phyloP scores from a whole-genome alignment of 2,329 filamentous ascomycete genomes.

The Diaporthe citri region DNA sequence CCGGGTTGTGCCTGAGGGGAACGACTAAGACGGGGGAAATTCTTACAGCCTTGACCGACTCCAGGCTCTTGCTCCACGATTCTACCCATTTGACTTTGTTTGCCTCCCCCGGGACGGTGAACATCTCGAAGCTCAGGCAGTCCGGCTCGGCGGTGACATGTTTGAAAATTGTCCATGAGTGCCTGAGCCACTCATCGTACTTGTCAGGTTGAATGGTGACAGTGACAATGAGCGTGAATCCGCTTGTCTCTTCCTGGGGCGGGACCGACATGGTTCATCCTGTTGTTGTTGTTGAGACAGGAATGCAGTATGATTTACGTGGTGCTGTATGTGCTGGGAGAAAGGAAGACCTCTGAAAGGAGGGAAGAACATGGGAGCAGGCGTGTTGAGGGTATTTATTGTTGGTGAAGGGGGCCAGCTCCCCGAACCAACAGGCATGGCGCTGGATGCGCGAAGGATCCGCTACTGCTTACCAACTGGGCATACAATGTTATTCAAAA shows the following conservation, averaged over 20 bases:
- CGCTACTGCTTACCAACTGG: not conserved
- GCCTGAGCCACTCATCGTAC: not conserved
- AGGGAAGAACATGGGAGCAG: not conserved
- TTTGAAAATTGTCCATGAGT: not conserved
- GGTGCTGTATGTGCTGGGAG: too few relatives aligned
- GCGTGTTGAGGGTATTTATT: not conserved
- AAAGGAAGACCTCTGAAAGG: not conserved
- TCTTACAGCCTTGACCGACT: not conserved
- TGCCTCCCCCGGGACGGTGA: not conserved
- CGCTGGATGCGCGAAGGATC: not conserved
- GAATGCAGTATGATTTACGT: accelerated
- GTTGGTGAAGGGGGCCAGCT: not conserved
- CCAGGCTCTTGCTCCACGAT: not conserved
- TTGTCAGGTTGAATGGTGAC: not conserved
- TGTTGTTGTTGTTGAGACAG: not conserved
- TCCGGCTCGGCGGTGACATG: not conserved
- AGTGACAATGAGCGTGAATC: not conserved
- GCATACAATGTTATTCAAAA: not conserved
- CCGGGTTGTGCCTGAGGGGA: too few relatives aligned
- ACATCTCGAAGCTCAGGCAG: not conserved
- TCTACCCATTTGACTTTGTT: not conserved
- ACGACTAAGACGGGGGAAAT: not conserved
- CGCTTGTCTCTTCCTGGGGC: not conserved
- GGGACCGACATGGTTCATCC: not conserved
- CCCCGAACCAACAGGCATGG: not conserved